A percentile compares a stretch with the other conserved stretches of the same genome.
phyloP scores from a whole-genome alignment of 2,329 filamentous ascomycete genomes.

The Hypoxylon sp. region DNA sequence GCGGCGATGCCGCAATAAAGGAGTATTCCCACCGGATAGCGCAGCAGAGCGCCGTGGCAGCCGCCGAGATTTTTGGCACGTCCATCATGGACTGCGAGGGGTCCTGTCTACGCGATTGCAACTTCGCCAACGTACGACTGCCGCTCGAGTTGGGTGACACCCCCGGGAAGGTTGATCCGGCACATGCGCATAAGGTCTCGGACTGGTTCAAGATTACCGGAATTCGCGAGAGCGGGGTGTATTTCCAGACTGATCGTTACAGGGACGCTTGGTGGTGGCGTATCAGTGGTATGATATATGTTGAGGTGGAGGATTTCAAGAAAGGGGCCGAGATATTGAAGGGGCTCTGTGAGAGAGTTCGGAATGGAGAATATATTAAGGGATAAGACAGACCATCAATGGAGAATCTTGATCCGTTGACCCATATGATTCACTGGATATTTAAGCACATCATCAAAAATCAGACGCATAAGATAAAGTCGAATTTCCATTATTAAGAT shows the following conservation, averaged over 20 bases:
- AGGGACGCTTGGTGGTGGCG: constrained; percentile 66
- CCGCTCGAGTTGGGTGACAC: constrained; percentile 49
- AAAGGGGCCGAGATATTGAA: constrained; percentile 39
- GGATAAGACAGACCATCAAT: constrained; percentile 12
- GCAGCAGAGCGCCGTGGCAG: constrained; percentile 57
- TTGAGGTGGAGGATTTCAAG: constrained; percentile 68
- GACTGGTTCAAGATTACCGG: constrained; percentile 57
- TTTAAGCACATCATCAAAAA: too few relatives aligned
- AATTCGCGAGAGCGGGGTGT: constrained; percentile 58
- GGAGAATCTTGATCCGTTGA: too few relatives aligned
- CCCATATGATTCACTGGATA: too few relatives aligned
- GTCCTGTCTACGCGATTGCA: constrained; percentile 54
- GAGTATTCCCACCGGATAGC: constrained; percentile 62
- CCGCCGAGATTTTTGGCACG: constrained; percentile 63
- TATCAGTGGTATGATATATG: constrained; percentile 70
- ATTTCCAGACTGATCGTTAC: constrained; percentile 65
- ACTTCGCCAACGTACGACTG: constrained; percentile 66
- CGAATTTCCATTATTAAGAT: too few relatives aligned
- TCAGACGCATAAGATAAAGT: too few relatives aligned
- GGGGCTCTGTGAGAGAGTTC: constrained; percentile 53
- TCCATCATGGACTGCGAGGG: constrained; percentile 63
- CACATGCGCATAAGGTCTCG: constrained; percentile 47
- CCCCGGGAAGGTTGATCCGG: constrained; percentile 44
- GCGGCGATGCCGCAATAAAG: constrained; percentile 66
- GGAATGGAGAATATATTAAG: constrained; percentile 47